Conservation (phyloP, 345 rosid species). For the Psidium friedrichsthalianum region DNA sequence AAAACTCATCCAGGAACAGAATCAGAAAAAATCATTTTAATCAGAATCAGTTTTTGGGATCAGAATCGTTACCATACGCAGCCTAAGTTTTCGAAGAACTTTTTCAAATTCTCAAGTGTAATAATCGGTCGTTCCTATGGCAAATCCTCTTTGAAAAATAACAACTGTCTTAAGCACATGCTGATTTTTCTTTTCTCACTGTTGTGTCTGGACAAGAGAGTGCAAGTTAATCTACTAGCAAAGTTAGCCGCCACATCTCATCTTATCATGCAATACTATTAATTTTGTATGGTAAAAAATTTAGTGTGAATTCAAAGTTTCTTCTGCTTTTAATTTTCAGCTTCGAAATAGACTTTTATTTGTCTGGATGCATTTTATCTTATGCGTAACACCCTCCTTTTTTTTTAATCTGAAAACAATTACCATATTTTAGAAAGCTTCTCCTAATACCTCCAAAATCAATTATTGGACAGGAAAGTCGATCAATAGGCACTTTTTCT, state of each 20-base stretch:
- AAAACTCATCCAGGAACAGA: too few species aligned
- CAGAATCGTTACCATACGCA: too few species aligned
- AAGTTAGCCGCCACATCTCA: not conserved
- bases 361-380: not conserved
- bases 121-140: not conserved
- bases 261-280: accelerated
- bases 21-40: too few species aligned
- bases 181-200: not conserved
- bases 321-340: not conserved
- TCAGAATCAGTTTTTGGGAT: too few species aligned
- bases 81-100: not conserved
- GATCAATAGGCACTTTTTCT: not conserved
- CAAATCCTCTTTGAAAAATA: not conserved
- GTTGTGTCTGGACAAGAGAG: not conserved
- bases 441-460: not conserved
- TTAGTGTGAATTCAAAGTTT: not conserved
- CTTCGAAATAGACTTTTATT: not conserved
- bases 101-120: not conserved
- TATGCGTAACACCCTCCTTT: not conserved
- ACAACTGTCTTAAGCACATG: not conserved
- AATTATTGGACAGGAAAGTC: not conserved
- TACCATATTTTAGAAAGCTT: not conserved
- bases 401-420: not conserved
- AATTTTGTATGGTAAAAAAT: not conserved
- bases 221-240: not conserved